These are phyloP conservation scores for Podaxis sp. DNA, from an alignment of 768 basidiomycete genomes.

Conservation along the genomic window DNA sequence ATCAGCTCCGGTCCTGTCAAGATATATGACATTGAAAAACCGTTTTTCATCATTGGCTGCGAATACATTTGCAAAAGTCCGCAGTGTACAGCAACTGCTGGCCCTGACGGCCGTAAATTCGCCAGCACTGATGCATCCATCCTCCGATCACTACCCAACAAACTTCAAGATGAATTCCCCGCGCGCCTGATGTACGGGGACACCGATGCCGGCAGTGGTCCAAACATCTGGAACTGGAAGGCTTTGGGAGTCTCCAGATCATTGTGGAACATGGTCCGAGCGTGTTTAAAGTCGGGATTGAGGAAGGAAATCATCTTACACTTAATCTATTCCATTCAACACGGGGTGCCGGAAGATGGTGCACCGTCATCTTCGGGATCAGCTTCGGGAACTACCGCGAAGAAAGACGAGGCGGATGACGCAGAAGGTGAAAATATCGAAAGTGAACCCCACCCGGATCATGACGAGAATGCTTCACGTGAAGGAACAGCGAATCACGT, in stretches of 20 bases:
- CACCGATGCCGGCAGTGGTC: conserved; percentile 55
- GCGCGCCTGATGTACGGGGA: conserved; percentile 59
- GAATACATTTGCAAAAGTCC: conserved; percentile 67
- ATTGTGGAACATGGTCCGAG: conserved; percentile 74
- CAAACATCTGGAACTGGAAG: conserved; percentile 76
- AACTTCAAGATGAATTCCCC: conserved; percentile 74
- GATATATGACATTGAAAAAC: conserved; percentile 75
- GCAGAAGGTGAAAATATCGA: conserved; percentile 19
- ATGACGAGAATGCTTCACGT: neutral
- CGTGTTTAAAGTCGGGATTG: conserved; percentile 56
- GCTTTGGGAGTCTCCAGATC: conserved; percentile 68
- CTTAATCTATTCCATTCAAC: conserved; percentile 58
- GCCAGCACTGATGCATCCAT: conserved; percentile 74
- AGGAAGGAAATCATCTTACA: conserved; percentile 60
- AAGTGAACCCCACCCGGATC: conserved; percentile 4
- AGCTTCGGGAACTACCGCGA: neutral
- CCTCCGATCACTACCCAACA: conserved; percentile 64
- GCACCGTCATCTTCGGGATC: neutral
- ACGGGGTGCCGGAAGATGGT: conserved; percentile 40
- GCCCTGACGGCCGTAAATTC: conserved; percentile 60
- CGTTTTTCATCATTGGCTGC: conserved; percentile 85
- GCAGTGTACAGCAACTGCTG: conserved; percentile 42
- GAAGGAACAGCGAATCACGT: conserved; percentile 10
- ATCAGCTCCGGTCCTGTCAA: conserved; percentile 76
- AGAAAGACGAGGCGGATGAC: conserved; percentile 20